Base-by-base conservation (phyloP, 495 filamentous ascomycete species). In the Neurospora sp. region DNA sequence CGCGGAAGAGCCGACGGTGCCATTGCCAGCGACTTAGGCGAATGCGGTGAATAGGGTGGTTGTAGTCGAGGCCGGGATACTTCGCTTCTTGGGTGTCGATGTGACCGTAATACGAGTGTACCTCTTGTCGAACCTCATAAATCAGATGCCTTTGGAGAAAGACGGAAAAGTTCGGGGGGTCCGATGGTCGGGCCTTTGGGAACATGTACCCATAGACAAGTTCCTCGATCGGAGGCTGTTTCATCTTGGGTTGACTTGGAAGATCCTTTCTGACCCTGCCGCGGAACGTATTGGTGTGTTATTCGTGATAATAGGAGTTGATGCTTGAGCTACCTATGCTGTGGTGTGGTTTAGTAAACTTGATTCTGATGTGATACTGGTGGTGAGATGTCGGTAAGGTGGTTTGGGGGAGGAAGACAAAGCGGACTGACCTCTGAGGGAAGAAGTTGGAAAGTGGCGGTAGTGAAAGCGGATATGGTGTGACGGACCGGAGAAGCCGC, bases 1-100 rank as follows among this genome's bases (percentile, higher is more conserved):
- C 91, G 42, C 89, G 88, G 82, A 97, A 97, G 1, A 97, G 86
- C 76, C 88, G 86, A 72, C 89, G 89, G 81, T 97, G 94, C 88
- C 91, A 93, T 2, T 86, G 86, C 84, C 92, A 97, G 48, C 93
- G 92, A 76, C 90, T 85, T 8, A 97, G 89, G 69, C 94, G 90
- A 85, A 93, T 90, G 76, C 94, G 93, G 84, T 97, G 94, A 20
- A 90, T 91, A 5, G 84, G 84, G 79, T 92, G 86, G 44, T 89
- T 90, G 83, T 97, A 97, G 84, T 97, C 93, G 59, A 97, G 86
- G 38, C 94, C 94, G 0, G 94, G 94, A 76, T 97, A 97, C 76
- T 94, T 93, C 59, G 93, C 93, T 85, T 97, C 94, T 69, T 92
- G 88, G 69, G 89, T 93, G 80, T 95, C 92, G 31, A 94, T 87